A percentile compares a stretch with the other conserved stretches of the same genome.
phyloP scores from a whole-genome alignment of 352 stramenopile genomes.

The Phytophthora megakarya region DNA sequence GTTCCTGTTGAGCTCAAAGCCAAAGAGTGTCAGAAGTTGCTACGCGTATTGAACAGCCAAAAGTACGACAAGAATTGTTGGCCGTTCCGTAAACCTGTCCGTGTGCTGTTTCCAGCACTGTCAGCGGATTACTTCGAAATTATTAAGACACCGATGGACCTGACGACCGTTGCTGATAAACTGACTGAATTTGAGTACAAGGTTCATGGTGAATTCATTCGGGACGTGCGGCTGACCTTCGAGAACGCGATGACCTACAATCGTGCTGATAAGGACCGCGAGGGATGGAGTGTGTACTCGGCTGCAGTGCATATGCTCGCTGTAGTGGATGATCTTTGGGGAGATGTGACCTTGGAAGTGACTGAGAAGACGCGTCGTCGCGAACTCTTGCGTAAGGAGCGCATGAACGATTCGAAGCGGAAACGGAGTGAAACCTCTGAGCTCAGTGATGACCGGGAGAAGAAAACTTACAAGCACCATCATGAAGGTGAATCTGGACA shows the following conservation, averaged over 20 bases:
- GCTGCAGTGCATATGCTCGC: slow-evolving; percentile 74
- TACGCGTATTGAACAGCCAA: slow-evolving; percentile 82
- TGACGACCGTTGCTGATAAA: slow-evolving; percentile 76
- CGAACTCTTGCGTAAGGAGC: slow-evolving; percentile 76
- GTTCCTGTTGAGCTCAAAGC: slow-evolving; percentile 79
- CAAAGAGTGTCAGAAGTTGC: slow-evolving; percentile 80
- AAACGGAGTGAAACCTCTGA: slow-evolving; percentile 45
- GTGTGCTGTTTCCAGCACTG: slow-evolving; percentile 73
- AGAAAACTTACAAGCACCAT: slow-evolving; percentile 33
- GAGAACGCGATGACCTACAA: slow-evolving; percentile 88
- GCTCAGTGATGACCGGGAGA: slow-evolving; percentile 37
- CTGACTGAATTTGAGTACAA: slow-evolving; percentile 76
- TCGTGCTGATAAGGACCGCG: slow-evolving; percentile 75
- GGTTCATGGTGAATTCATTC: slow-evolving; percentile 81
- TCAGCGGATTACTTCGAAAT: slow-evolving; percentile 82
- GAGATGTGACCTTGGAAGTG: slow-evolving; percentile 81
- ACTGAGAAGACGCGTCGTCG: slow-evolving; percentile 71
- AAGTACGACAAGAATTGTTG: slow-evolving; percentile 89
- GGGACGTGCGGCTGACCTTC: slow-evolving; percentile 79
- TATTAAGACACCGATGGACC: slow-evolving; percentile 83
- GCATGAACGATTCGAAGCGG: slow-evolving; percentile 60
- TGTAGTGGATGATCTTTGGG: slow-evolving; percentile 79
- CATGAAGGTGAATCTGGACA: slow-evolving; percentile 27
- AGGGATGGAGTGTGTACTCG: slow-evolving; percentile 82
- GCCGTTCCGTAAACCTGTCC: slow-evolving; percentile 83